Base-by-base conservation (phyloP, 345 rosid species). In the Arabidopsis suecica region DNA sequence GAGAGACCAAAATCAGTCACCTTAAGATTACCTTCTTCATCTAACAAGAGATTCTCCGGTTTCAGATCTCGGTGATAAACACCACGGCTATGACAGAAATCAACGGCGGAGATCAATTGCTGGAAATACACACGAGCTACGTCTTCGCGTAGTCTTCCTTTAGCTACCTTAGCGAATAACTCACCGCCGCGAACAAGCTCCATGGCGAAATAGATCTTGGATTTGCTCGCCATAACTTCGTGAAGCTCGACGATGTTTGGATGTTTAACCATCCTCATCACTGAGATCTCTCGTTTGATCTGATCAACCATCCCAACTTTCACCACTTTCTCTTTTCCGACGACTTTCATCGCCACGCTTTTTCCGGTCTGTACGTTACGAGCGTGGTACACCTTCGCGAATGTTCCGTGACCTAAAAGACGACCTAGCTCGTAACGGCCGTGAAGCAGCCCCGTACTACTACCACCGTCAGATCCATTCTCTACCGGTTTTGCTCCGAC, bases 141-240 rank as follows among this genome's bases (percentile, higher is more conserved):
- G 45, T 93, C 97, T 69, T 93, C 98, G 14, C 86, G 78, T 25
- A 91, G 34, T 38, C 95, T 81, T 1, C 98, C 97, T 53, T 85
- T 88, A 23, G 88, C 68, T 2, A 94, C 72, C 59, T 85, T 88
- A 6, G 82, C 77, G 83, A 91, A 94, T 41, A 94, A 78, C 67
- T 94, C 98, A 12, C 98, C 96, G 48, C 97, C 98, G 3, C 91
- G 83, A 1, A 89, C 96, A 0, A 94, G 95, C 77, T 94, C 97
- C 98, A 88, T 94, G 9, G 96, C 90, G 77, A 94, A 85, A 72
- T 94, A 94, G 82, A 94, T 91, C 86, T 88, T 94, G 18, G 97
- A 87, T 57, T 89, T 94, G 53, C 96, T 94, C 0, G 98, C 98
- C 98, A 94, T 91, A 7, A 94, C 98, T 51, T 91, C 98, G 65